Conservation (phyloP, 2,329 filamentous ascomycete genomes). For the Diaporthe sp. region DNA sequence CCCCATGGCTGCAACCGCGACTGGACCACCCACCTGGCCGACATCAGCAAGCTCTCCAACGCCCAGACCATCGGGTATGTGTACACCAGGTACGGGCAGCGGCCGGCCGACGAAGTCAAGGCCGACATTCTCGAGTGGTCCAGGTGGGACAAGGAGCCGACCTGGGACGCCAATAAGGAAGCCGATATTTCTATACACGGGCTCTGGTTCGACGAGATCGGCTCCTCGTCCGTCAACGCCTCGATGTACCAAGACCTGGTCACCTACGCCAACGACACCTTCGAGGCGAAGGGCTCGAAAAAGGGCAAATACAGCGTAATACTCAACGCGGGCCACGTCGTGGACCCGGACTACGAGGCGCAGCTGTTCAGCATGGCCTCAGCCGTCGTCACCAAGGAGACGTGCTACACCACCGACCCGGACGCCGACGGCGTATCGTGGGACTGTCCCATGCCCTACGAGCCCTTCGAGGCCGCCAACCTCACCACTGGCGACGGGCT, state of each 20-base stretch:
- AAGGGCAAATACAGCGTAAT: conserved; percentile 39
- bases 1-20: conserved; percentile 43
- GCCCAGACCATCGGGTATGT: conserved; percentile 43
- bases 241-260: conserved; percentile 33
- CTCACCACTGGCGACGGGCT: conserved; percentile 37
- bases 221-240: conserved; percentile 29
- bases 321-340: conserved; percentile 40
- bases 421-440: conserved; percentile 18
- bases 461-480: conserved; percentile 32
- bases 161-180: conserved; percentile 32
- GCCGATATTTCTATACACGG: conserved; percentile 43
- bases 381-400: conserved; percentile 43
- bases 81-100: conserved; percentile 40
- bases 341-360: conserved; percentile 55
- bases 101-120: conserved; percentile 29
- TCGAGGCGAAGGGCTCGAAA: conserved; percentile 15
- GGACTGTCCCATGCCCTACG: conserved; percentile 41
- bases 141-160: conserved; percentile 39
- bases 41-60: conserved; percentile 40
- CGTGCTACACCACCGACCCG: conserved; percentile 41
- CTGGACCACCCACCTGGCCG: conserved; percentile 43
- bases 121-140: conserved; percentile 41
- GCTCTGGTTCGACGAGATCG: conserved; percentile 44
- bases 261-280: conserved; percentile 37
- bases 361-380: conserved; percentile 47